Conservation (phyloP, 345 rosid species). For the Gossypium stocksii region DNA sequence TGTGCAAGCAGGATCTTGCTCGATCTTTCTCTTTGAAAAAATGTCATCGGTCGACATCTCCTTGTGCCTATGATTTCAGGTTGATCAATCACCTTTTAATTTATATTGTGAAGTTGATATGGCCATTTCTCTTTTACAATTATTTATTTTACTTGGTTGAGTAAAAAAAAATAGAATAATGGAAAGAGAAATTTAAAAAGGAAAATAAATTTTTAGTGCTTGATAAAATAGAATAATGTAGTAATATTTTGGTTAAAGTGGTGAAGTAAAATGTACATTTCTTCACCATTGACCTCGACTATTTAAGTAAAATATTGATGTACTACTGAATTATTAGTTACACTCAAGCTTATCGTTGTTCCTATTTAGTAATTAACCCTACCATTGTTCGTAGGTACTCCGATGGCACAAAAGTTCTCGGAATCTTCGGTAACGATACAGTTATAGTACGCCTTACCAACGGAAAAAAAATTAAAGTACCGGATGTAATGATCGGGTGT, state of each 20-base stretch:
- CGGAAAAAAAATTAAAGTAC: background rate
- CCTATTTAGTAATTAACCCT: background rate
- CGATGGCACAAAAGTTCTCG: constrained; percentile 5
- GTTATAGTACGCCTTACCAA: constrained; percentile 8
- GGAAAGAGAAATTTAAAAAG: too few species aligned
- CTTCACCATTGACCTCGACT: too few species aligned
- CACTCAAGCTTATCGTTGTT: background rate
- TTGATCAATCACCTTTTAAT: background rate
- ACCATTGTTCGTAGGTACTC: constrained; percentile 5
- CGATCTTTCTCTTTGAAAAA: background rate
- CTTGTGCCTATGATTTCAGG: constrained; percentile 28
- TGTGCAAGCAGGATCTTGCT: constrained; percentile 13
- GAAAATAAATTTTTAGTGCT: too few species aligned
- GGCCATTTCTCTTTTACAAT: background rate
- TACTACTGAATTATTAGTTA: too few species aligned
- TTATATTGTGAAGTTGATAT: background rate
- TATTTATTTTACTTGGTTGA: too few species aligned
- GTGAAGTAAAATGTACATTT: too few species aligned
- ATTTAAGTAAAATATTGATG: too few species aligned
- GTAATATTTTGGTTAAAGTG: too few species aligned
- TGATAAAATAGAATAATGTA: too few species aligned
- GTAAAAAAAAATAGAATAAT: too few species aligned
- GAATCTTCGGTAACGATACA: constrained; percentile 27
- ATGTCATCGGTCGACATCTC: constrained; percentile 17
- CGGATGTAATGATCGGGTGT: constrained; percentile 25